Evolutionary conservation across 106 monocot genomes (phyloP), one percentile per base, ranked within the genome.

Genomic region (Acorus calamus): DNA sequence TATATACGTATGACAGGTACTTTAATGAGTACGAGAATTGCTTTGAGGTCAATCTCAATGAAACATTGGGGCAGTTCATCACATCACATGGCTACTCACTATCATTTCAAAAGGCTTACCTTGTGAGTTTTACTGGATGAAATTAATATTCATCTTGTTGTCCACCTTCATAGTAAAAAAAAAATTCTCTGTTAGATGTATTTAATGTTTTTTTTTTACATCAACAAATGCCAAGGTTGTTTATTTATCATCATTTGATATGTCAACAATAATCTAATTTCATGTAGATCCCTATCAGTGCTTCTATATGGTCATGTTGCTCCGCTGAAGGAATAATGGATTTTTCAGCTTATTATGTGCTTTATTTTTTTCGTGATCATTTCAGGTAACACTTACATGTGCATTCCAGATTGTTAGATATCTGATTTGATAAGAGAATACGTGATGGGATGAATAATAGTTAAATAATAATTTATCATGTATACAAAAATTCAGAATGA

Each of bases 341-440:
- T 12, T 96, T 96, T 63, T 96, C 94, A 11, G 90, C 94, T 12
- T 90, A 78, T 73, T 87, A 78, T 49, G 82, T 96, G 10, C 84
- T 96, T 54, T 90, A 90, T 10, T 96, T 96, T 50, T 96, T 84
- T 52, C 81, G 87, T 3, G 90, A 96, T 42, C 94, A 96, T 54
- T 96, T 69, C 94, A 96, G 87, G 94, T 90, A 57, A 8, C 58
- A 51, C 44, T 58, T 44, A 6, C 14, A n/a, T 14, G 41, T 3
- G 3, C 2, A 50, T 44, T 49, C 53, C 41, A 14, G 50, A 7
- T 49, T 45, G 41, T 14, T 47, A 44, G 28, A 12, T 11, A 7
- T 56, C n/a, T 54, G 55, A 44, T 12, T 3, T 28, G 28, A 28
- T 28, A 28, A 28, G 28, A 1, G 1, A 28, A 28, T 28, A 28